phyloP scores from a whole-genome alignment of 2,329 filamentous ascomycete genomes.

The Camillea tinctor region DNA sequence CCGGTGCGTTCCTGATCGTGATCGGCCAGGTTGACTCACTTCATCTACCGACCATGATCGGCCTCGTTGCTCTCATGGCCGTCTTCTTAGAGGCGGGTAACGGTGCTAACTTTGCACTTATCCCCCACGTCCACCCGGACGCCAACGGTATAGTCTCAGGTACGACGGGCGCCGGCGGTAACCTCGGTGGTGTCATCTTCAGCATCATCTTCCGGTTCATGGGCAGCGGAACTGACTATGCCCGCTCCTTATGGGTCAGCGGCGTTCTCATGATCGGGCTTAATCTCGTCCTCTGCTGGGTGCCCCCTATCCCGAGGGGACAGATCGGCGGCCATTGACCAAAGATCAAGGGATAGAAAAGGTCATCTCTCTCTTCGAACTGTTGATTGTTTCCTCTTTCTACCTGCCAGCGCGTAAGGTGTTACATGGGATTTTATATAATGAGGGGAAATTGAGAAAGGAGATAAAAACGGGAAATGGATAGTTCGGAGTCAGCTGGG shows the following conservation, averaged over 20 bases:
- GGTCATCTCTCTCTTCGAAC: neutral
- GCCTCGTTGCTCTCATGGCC: constrained; percentile 72
- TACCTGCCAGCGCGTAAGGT: neutral
- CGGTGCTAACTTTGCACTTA: constrained; percentile 80
- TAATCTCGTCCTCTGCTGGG: constrained; percentile 62
- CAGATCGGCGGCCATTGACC: constrained; percentile 46
- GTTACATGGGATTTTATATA: too few relatives aligned
- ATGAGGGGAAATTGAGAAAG: too few relatives aligned
- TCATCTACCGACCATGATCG: constrained; percentile 65
- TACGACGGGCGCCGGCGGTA: constrained; percentile 75
- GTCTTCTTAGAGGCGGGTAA: constrained; percentile 85
- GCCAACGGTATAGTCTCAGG: constrained; percentile 80
- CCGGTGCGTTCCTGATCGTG: constrained; percentile 59
- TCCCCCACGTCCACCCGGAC: constrained; percentile 80
- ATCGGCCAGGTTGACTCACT: constrained; percentile 65
- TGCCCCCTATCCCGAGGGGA: constrained; percentile 53
- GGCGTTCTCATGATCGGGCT: constrained; percentile 71
- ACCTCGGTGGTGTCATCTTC: constrained; percentile 82
- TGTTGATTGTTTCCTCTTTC: neutral
- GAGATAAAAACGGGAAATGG: too few relatives aligned
- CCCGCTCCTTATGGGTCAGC: constrained; percentile 75
- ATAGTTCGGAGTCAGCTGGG: too few relatives aligned
- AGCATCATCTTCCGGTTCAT: constrained; percentile 79
- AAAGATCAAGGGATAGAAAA: constrained; percentile 1
- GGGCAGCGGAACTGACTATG: constrained; percentile 62